Base-by-base conservation (phyloP, 1,139 yeast species). In the Wickerhamomyces sp. region DNA sequence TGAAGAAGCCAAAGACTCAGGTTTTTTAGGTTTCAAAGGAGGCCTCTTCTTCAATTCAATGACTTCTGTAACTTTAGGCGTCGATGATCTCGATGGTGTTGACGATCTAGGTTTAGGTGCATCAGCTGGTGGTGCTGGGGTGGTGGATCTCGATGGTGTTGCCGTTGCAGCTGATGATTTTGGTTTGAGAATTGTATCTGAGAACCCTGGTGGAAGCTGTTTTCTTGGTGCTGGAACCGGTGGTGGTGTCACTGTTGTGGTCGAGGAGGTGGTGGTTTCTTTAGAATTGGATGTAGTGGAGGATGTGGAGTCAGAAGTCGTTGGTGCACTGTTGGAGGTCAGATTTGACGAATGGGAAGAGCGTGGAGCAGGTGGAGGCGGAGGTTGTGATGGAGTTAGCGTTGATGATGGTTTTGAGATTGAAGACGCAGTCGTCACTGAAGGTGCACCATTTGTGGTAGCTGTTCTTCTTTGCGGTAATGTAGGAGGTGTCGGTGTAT, bases 381-480 rank as follows among this genome's bases (percentile, higher is more conserved):
- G 42, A 9, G 37, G 31, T 28, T 41, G 35, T 14, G 42, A 35
- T 21, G 44, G 7, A 10, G 21, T 8, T 7, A 19, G 10, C 9
- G 21, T 8, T 19, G 21, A 19, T 8, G 21, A 19, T 15, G 33
- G 6, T 12, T 20, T 6, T 17, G 35, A 21, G 7, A 32, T n/a
- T 12, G 37, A 17, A 9, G 15, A 10, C 12, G 36, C 14, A 21
- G 38, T 23, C 20, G 28, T 40, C 11, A 35, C 23, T 26, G 35
- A 28, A 6, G 36, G 16, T 5, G 38, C 11, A 6, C 7, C 14
- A 17, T 6, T 7, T 5, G 21, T 8, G 42, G 34, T 24, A n/a
- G 43, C 27, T 16, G 44, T 35, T 32, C 51, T 46, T 36, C 57
- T 46, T 5, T 48, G 49, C n/a, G 63, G 59, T 1, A 42, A 42